Evolutionary conservation across 768 basidiomycete species (phyloP).

Genomic region (Agrocybe chaxingu): DNA sequence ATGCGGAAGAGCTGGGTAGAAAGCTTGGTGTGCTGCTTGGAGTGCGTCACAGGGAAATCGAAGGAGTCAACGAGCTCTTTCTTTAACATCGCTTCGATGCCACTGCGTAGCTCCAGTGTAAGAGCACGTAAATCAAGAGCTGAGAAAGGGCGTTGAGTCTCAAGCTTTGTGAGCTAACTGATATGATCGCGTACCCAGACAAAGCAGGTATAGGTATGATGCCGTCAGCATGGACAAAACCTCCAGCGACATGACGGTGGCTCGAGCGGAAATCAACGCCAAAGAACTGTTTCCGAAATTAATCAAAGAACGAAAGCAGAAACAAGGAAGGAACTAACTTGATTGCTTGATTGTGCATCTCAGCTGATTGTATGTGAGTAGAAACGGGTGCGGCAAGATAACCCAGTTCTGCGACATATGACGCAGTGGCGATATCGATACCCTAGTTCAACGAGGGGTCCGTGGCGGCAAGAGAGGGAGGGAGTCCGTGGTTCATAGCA

Average conservation of each 20-base stretch:
- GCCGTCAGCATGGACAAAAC: constrained; percentile 6
- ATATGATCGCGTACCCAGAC: neutral
- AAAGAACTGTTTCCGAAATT: constrained; percentile 1
- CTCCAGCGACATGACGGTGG: constrained; percentile 5
- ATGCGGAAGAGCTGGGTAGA: constrained; percentile 32
- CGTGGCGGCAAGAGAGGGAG: constrained; percentile 3
- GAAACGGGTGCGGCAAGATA: constrained; percentile 7
- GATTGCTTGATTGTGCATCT: constrained; percentile 7
- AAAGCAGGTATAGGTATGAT: constrained; percentile 1
- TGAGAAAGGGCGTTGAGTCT: constrained; percentile 8
- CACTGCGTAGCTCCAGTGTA: constrained; percentile 54
- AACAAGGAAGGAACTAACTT: neutral
- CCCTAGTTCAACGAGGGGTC: constrained; percentile 6
- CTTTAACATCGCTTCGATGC: constrained; percentile 42
- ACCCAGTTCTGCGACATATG: constrained; percentile 6
- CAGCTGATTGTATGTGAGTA: constrained; percentile 7
- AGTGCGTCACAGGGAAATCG: constrained; percentile 28
- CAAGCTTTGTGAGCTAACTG: too few species aligned
- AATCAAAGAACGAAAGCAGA: neutral
- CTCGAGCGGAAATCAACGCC: constrained; percentile 5
- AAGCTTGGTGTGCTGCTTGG: constrained; percentile 26
- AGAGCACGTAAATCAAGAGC: constrained; percentile 79
- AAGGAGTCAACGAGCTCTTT: constrained; percentile 48
- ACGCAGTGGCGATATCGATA: constrained; percentile 5
- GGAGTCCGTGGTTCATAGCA: constrained; percentile 7